Conservation (phyloP, 2,329 filamentous ascomycete genomes). For the Aspergillus sp. region DNA sequence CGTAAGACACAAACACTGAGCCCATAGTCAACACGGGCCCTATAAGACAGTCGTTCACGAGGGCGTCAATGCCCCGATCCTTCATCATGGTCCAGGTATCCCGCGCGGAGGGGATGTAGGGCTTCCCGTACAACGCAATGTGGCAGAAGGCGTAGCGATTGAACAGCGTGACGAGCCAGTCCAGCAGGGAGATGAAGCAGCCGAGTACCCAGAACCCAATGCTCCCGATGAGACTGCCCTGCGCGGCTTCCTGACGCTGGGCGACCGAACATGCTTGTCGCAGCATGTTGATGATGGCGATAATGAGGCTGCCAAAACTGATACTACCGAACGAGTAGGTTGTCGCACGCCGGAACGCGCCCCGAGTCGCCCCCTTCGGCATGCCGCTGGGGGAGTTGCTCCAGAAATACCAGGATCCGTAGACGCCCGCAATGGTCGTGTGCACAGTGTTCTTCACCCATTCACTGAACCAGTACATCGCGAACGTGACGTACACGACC, state of each 20-base stretch:
- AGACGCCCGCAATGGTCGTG: constrained; percentile 80
- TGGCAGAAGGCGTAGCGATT: constrained; percentile 93
- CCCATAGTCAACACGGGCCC: constrained; percentile 72
- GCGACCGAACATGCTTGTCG: constrained; percentile 80
- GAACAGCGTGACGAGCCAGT: constrained; percentile 85
- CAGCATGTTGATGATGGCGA: constrained; percentile 82
- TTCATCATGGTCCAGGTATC: constrained; percentile 91
- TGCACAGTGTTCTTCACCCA: constrained; percentile 94
- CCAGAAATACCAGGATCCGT: constrained; percentile 91
- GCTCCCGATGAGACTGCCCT: constrained; percentile 66
- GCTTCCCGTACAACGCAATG: constrained; percentile 87
- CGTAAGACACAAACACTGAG: constrained; percentile 77
- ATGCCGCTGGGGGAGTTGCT: constrained; percentile 59
- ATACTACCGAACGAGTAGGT: constrained; percentile 95
- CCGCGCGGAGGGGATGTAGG: constrained; percentile 82
- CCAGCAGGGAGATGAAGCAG: constrained; percentile 72
- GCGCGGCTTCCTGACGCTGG: constrained; percentile 59
- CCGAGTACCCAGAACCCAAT: constrained; percentile 72
- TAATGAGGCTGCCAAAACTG: constrained; percentile 76
- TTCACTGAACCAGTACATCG: constrained; percentile 91
- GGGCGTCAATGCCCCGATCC: constrained; percentile 82
- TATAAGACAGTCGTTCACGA: constrained; percentile 84
- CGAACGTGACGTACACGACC: constrained; percentile 83
- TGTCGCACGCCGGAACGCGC: constrained; percentile 75
- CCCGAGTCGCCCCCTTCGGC: constrained; percentile 74